A percentile compares a stretch with the other conserved stretches of the same genome.
Conservation (phyloP, 306 rosid genomes). For the Albizia julibrissin region DNA sequence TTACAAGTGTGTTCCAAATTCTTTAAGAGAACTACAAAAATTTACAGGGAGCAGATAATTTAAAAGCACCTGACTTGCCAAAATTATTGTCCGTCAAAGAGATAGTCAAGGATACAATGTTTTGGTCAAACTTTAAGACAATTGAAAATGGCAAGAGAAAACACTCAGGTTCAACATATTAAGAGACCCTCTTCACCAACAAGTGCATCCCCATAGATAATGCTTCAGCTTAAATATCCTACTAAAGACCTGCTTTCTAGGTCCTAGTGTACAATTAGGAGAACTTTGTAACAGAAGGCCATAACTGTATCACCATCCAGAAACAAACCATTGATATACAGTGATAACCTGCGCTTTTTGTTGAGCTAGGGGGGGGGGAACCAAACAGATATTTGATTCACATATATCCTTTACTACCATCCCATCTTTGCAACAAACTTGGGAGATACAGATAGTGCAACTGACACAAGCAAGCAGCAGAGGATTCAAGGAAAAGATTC, state of each 20-base stretch:
- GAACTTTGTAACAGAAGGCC: background rate
- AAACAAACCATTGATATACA: background rate
- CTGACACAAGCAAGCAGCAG: background rate
- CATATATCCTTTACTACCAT: background rate
- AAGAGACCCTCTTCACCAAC: background rate
- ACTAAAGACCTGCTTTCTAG: background rate
- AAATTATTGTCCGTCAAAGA: background rate
- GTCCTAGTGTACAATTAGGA: background rate
- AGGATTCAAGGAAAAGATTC: background rate
- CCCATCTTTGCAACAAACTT: background rate
- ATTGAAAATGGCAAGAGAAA: background rate
- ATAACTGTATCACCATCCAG: background rate
- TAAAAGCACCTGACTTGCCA: background rate
- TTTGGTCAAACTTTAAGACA: background rate
- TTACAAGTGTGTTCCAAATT: background rate
- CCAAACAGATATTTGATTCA: background rate
- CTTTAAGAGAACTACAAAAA: background rate
- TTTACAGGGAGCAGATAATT: background rate
- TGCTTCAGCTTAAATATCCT: background rate
- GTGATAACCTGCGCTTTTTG: background rate
- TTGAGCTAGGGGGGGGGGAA: too few relatives aligned
- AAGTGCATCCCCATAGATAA: background rate
- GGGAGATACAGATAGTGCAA: background rate
- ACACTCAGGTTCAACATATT: background rate
- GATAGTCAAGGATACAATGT: background rate